Percentiles rank a stretch among this genome's conserved stretches.
Evolutionary conservation across 1,284 basidiomycete species (phyloP).

Genomic region (Hemileccinum hortonii): DNA sequence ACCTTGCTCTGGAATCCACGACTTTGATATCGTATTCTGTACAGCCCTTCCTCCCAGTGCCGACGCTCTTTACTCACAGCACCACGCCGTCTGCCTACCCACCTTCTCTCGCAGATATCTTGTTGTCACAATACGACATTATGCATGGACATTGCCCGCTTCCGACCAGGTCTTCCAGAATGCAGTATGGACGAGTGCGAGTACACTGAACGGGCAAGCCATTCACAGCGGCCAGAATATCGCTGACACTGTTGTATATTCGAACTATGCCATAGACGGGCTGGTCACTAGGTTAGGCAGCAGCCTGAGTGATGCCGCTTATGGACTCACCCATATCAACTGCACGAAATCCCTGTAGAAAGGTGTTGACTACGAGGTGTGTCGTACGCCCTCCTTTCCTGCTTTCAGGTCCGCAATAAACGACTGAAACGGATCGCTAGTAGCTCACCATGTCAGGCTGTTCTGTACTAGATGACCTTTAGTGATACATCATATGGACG

Average conservation of each 20-base stretch:
- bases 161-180: conserved; percentile 42
- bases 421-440: background rate
- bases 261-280: conserved; percentile 56
- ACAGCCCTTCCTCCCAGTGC: conserved; percentile 57
- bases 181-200: conserved; percentile 40
- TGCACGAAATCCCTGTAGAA: conserved; percentile 72
- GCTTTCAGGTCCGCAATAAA: conserved; percentile 5
- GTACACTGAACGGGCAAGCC: conserved; percentile 29
- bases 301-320: background rate
- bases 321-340: conserved; percentile 69
- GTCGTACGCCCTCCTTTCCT: conserved; percentile 77
- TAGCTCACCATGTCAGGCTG: conserved; percentile 60
- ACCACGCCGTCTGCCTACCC: conserved; percentile 46
- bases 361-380: conserved; percentile 65
- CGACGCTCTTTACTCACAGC: conserved; percentile 42
- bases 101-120: conserved; percentile 38
- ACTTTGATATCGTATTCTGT: conserved; percentile 43
- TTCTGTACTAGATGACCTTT: conserved; percentile 67
- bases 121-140: conserved; percentile 48
- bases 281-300: too few species aligned
- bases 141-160: conserved; percentile 37
- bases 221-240: conserved; percentile 29
- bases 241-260: conserved; percentile 42
- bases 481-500: too few species aligned
- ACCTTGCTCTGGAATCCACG: conserved; percentile 13